phyloP scores from a whole-genome alignment of 2,329 filamentous ascomycete species.

The Lachnellula cervina region DNA sequence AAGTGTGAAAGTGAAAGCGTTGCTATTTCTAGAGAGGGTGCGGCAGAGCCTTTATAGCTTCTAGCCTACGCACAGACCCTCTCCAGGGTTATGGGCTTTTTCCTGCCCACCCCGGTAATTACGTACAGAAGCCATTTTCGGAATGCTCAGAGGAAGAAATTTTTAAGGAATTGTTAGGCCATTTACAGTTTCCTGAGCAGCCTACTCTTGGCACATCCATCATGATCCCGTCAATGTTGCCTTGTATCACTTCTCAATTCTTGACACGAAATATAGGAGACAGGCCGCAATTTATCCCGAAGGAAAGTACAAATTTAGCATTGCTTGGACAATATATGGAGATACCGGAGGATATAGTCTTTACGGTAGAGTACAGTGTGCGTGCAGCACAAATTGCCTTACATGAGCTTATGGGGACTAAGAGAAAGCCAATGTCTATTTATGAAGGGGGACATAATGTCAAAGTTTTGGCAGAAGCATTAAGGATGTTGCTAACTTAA shows the following conservation, averaged over 20 bases:
- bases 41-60: too few relatives aligned
- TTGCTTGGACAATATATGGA: conserved; percentile 40
- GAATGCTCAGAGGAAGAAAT: conserved; percentile 39
- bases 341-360: conserved; percentile 35
- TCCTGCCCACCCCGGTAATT: conserved; percentile 34
- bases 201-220: conserved; percentile 27
- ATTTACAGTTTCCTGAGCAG: conserved; percentile 34
- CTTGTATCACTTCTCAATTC: conserved; percentile 36
- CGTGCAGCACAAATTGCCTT: conserved; percentile 35
- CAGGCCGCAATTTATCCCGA: conserved; percentile 36
- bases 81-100: conserved; percentile 40
- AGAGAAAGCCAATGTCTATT: conserved; percentile 28
- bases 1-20: too few relatives aligned
- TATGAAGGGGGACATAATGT: conserved; percentile 29
- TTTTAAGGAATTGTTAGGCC: conserved; percentile 35
- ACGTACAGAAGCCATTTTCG: conserved; percentile 37
- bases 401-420: conserved; percentile 27
- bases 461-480: conserved; percentile 24
- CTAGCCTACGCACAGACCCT: too few relatives aligned
- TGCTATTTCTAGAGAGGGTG: too few relatives aligned
- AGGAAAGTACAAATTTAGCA: conserved; percentile 35
- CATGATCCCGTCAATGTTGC: conserved; percentile 37
- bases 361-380: conserved; percentile 37
- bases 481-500: conserved; percentile 31
- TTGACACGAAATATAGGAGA: conserved; percentile 33